A percentile compares a stretch with the other conserved stretches of the same genome.
These are phyloP conservation scores for Ceratocystis diversiconidia DNA, from an alignment of 2,329 filamentous ascomycete species.

Conservation along the genomic window DNA sequence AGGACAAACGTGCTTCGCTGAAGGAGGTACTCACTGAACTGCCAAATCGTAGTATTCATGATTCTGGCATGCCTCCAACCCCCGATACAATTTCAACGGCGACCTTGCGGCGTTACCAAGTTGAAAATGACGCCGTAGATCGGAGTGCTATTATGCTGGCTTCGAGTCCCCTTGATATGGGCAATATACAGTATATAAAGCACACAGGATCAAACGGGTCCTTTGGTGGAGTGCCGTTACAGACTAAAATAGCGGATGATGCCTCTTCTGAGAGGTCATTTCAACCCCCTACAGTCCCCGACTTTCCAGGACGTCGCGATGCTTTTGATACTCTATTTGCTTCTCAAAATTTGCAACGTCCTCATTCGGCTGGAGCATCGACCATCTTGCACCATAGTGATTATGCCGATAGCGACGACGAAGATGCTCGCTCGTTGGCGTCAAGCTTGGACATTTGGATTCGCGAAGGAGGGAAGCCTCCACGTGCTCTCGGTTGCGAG, in stretches of 20 bases:
- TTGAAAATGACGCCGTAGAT: slow-evolving; percentile 32
- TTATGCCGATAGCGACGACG: slow-evolving; percentile 32
- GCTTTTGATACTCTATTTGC: slow-evolving; percentile 23
- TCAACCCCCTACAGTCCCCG: slow-evolving; percentile 25
- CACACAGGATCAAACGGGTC: slow-evolving; percentile 15
- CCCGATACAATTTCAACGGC: slow-evolving; percentile 46
- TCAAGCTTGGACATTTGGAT: slow-evolving; percentile 46
- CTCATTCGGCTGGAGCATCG: slow-evolving; percentile 35
- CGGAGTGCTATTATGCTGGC: slow-evolving; percentile 10
- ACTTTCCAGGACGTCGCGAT: slow-evolving; percentile 23
- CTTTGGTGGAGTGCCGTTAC: slow-evolving; percentile 15
- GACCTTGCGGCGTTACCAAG: slow-evolving; percentile 36
- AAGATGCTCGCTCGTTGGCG: slow-evolving; percentile 31
- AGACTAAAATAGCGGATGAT: not conserved
- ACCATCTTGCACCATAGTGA: slow-evolving; percentile 30
- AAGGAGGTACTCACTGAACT: slow-evolving; percentile 36
- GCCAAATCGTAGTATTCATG: slow-evolving; percentile 29
- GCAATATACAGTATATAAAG: slow-evolving; percentile 14
- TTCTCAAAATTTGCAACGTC: slow-evolving; percentile 26
- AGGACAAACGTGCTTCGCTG: slow-evolving; percentile 36
- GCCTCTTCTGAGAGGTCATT: slow-evolving; percentile 15
- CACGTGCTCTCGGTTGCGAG: slow-evolving; percentile 22
- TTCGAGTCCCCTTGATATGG: not conserved
- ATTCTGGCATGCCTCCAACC: slow-evolving; percentile 39
- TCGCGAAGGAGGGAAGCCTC: slow-evolving; percentile 36